Conservation (phyloP, 805 yeast species). For the Cyberlindnera xylosilytica region DNA sequence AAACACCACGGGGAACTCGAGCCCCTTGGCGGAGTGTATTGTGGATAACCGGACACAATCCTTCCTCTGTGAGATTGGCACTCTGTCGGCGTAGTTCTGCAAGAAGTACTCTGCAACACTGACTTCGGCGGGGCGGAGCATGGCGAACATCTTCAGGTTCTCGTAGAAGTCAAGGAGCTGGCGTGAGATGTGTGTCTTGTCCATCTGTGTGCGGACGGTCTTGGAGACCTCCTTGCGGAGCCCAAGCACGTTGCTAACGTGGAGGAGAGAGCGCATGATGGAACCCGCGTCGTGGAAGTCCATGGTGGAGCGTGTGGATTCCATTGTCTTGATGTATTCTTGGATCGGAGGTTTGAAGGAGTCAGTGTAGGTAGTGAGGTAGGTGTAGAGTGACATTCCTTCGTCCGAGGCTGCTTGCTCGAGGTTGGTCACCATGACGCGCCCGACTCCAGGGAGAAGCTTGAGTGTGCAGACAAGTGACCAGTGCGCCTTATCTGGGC, state of each 20-base stretch:
- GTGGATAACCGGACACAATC: conserved; percentile 55
- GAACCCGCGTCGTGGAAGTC: conserved; percentile 17
- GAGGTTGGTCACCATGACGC: conserved; percentile 22
- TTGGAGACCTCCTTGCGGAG: conserved; percentile 11
- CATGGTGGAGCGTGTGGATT: conserved; percentile 12
- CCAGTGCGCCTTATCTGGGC: conserved; percentile 29
- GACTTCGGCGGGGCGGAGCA: conserved; percentile 24
- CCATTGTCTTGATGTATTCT: conserved; percentile 27
- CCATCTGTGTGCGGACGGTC: conserved; percentile 22
- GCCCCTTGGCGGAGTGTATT: conserved; percentile 71
- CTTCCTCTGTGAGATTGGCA: conserved; percentile 27
- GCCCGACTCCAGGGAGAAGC: conserved; percentile 23
- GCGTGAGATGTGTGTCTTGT: conserved; percentile 24
- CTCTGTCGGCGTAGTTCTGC: conserved; percentile 30
- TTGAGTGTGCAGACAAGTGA: conserved; percentile 27
- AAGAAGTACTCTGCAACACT: conserved; percentile 32
- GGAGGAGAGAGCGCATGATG: conserved; percentile 15
- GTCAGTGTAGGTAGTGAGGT: conserved; percentile 14
- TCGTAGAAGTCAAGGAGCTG: conserved; percentile 36
- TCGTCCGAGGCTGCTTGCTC: conserved; percentile 11
- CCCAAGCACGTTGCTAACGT: conserved; percentile 17
- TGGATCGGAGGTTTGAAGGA: conserved; percentile 21
- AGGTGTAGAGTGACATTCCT: conserved; percentile 10
- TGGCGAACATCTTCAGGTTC: conserved; percentile 30
- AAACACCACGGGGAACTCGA: conserved; percentile 71